Percentiles rank a stretch among this genome's conserved stretches.
Evolutionary conservation across 1,284 basidiomycete species (phyloP).

Genomic region (Ustilago trichophora): DNA sequence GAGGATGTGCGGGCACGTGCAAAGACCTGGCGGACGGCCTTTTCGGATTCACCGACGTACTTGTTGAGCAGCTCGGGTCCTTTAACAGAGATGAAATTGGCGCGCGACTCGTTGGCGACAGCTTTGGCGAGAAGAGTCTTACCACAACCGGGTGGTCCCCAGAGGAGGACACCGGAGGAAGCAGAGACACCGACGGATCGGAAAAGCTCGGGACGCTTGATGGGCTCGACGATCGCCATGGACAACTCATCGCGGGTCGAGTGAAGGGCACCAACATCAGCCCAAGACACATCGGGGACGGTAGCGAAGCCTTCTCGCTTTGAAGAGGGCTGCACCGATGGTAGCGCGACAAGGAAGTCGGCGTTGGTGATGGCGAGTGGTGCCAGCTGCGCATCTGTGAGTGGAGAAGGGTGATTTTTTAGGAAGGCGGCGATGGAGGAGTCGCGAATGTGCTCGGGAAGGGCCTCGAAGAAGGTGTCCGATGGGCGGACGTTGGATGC

Average conservation of each 20-base stretch:
- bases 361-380: conserved; percentile 79
- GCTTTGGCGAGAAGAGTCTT: conserved; percentile 96
- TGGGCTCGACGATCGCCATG: conserved; percentile 97
- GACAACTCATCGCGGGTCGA: conserved; percentile 87
- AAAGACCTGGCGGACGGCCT: conserved; percentile 93
- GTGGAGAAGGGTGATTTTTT: conserved; percentile 80
- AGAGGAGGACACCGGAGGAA: conserved; percentile 82
- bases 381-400: conserved; percentile 79
- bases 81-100: conserved; percentile 97
- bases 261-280: conserved; percentile 91
- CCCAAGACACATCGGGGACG: conserved; percentile 93
- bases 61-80: conserved; percentile 94
- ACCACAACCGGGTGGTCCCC: conserved; percentile 97
- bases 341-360: conserved; percentile 78
- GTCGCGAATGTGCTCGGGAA: conserved; percentile 68
- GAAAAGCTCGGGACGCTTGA: conserved; percentile 88
- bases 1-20: conserved; percentile 84
- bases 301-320: conserved; percentile 98
- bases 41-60: conserved; percentile 97
- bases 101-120: conserved; percentile 90
- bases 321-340: conserved; percentile 90
- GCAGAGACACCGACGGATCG: conserved; percentile 83
- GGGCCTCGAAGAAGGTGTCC: conserved; percentile 53
- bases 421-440: conserved; percentile 88
- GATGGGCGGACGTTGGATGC: conserved; percentile 39